phyloP scores from a whole-genome alignment of 2,329 filamentous ascomycete species.

The Xylaria sp. region DNA sequence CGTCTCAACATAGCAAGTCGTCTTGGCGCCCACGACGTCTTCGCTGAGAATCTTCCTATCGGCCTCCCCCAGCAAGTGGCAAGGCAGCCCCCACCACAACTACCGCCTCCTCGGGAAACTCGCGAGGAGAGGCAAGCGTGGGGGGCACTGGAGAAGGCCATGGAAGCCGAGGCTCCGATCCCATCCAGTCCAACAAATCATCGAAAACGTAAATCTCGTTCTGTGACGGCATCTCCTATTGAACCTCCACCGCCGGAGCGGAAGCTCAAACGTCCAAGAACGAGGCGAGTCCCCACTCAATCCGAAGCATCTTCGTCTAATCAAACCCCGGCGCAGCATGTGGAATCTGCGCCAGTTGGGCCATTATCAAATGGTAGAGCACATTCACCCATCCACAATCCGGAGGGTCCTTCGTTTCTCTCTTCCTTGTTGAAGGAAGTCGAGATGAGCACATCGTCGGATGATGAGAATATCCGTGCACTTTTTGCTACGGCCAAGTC shows the following conservation, averaged over 20 bases:
- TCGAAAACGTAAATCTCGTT: slow-evolving; percentile 79
- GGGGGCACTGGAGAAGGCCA: slow-evolving; percentile 88
- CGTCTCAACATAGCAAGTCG: slow-evolving; percentile 83
- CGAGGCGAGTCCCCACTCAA: slow-evolving; percentile 69
- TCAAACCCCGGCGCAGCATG: slow-evolving; percentile 36
- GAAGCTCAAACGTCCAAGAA: slow-evolving; percentile 87
- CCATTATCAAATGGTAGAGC: slow-evolving; percentile 26
- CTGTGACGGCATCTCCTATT: slow-evolving; percentile 74
- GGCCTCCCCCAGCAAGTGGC: slow-evolving; percentile 70
- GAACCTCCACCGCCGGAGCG: slow-evolving; percentile 77
- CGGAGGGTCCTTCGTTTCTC: slow-evolving; percentile 77
- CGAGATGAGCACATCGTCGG: slow-evolving; percentile 70
- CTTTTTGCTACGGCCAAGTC: slow-evolving; percentile 52
- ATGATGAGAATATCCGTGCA: slow-evolving; percentile 63
- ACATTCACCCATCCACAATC: slow-evolving; percentile 47
- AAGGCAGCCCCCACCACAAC: slow-evolving; percentile 62
- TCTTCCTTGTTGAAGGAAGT: slow-evolving; percentile 90
- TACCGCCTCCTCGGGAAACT: slow-evolving; percentile 71
- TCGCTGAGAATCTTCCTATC: slow-evolving; percentile 69
- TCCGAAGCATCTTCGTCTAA: slow-evolving; percentile 58
- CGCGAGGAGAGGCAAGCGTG: slow-evolving; percentile 85
- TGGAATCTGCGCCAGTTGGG: slow-evolving; percentile 34
- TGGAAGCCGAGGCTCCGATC: slow-evolving; percentile 69
- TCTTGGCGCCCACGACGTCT: slow-evolving; percentile 78
- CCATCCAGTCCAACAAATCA: slow-evolving; percentile 57